phyloP scores from a whole-genome alignment of 495 filamentous ascomycete species.

The Choiromyces venosus region DNA sequence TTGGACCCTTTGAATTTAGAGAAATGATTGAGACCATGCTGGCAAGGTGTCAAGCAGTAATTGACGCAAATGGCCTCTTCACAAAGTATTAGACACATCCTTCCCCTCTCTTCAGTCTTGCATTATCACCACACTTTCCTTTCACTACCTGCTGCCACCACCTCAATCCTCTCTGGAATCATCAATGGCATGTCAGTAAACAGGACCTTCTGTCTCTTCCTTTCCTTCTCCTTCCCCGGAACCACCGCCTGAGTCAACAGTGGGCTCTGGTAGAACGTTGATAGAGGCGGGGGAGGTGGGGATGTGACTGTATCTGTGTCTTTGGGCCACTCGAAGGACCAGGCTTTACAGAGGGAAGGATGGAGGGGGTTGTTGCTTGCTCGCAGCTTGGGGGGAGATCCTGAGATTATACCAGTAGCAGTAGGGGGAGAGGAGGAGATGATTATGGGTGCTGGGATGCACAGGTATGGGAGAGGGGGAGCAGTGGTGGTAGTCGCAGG shows the following conservation, averaged over 20 bases:
- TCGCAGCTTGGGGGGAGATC: conserved; percentile 19
- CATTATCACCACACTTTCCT: too few relatives aligned
- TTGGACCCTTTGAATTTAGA: too few relatives aligned
- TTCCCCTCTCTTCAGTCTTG: too few relatives aligned
- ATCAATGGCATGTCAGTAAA: conserved; percentile 37
- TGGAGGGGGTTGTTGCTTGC: conserved; percentile 48
- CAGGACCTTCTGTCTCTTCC: conserved; percentile 17
- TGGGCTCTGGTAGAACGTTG: conserved; percentile 27
- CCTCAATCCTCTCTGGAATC: conserved; percentile 47
- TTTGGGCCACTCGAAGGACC: conserved; percentile 58
- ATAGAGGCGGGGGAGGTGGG: conserved; percentile 24
- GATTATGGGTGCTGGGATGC: background rate
- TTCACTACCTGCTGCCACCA: too few relatives aligned
- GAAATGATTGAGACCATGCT: too few relatives aligned
- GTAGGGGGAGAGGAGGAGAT: background rate
- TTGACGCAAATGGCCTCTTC: too few relatives aligned
- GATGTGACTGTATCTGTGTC: conserved; percentile 36
- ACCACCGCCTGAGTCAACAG: conserved; percentile 10
- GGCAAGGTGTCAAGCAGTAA: too few relatives aligned
- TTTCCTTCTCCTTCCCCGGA: conserved; percentile 27
- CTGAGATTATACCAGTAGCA: background rate
- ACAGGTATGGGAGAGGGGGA: background rate
- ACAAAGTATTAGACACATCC: too few relatives aligned
- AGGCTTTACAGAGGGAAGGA: conserved; percentile 73
- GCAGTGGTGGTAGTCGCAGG: background rate